Evolutionary conservation across 345 rosid species (phyloP), one percentile per base, ranked within the genome.

Genomic region (Abelmoschus esculentus): DNA sequence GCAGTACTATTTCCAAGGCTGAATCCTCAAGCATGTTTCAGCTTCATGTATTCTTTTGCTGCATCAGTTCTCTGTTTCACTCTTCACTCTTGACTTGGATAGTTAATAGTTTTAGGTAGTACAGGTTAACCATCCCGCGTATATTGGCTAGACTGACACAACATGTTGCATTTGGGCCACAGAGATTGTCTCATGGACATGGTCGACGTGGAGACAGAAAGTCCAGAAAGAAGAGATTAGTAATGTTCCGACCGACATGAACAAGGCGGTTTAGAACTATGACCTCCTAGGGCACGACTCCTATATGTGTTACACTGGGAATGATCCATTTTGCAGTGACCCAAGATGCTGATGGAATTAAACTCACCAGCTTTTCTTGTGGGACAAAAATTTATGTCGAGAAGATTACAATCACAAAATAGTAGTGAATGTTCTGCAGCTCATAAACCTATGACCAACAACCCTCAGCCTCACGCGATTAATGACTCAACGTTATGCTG

Each of bases 251-350:
- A 14, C 14, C 53, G 13, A 49, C n/a, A 14, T 49, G 53, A 4
- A 12, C n/a, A n/a, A n/a, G n/a, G 53, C 4, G 53, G 14, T 14
- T 49, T 49, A 14, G 14, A 49, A 15, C 36, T 32, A 32, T 32
- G 34, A 32, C 4, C 34, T 32, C 36, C 36, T 32, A 32, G 36
- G 36, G 36, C 6, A 32, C 3, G 36, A 32, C 36, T 32, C 3
- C 3, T 31, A 2, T 31, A 61, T 60, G 71, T 83, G 89, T 97
- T 77, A 89, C 87, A 79, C 93, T 87, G 69, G 90, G 89, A 89
- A 87, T 32, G 36, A 32, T 32, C 97, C 77, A 81, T 64, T 62
- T 69, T 85, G 82, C 42, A 36, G 26, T 55, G 56, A 19, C 10
- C 49, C 36, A 55, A 7, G n/a, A 54, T 12, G 13, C 11, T 10